Percentiles rank a stretch among this genome's conserved stretches.
Evolutionary conservation across 169 alveolate species (phyloP).

Genomic region (Eimeria sp.): DNA sequence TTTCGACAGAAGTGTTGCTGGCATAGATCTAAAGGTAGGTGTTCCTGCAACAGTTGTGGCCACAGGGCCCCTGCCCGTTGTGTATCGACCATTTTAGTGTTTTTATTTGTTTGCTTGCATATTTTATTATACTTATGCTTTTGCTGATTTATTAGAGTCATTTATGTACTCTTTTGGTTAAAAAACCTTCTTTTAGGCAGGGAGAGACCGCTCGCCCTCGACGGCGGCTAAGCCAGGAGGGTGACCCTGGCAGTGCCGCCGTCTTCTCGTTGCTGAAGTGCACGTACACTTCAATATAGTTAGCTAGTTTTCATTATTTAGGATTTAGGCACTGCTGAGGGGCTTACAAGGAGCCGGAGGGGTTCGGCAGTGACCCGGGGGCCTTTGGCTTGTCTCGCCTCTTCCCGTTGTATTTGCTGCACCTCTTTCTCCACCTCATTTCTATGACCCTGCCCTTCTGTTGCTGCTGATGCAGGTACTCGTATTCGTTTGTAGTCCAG

Average conservation of each 20-base stretch:
- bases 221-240: background rate
- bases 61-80: background rate
- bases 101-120: too few species aligned
- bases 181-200: background rate
- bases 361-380: background rate
- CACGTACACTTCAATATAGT: background rate
- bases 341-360: background rate
- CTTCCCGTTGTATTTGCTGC: too few species aligned
- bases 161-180: background rate
- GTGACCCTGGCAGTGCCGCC: background rate
- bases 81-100: too few species aligned
- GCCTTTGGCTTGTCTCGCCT: background rate
- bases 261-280: background rate
- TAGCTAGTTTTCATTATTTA: background rate
- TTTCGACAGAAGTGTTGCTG: background rate
- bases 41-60: background rate
- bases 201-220: conserved; percentile 1
- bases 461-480: too few species aligned
- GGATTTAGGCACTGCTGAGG: background rate
- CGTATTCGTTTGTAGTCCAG: conserved; percentile 7
- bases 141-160: background rate
- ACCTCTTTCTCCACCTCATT: too few species aligned
- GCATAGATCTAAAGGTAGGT: background rate
- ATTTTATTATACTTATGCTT: background rate
- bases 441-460: too few species aligned